Evolutionary conservation across 306 rosid genomes (phyloP).

Genomic region (Lablab purpureus): DNA sequence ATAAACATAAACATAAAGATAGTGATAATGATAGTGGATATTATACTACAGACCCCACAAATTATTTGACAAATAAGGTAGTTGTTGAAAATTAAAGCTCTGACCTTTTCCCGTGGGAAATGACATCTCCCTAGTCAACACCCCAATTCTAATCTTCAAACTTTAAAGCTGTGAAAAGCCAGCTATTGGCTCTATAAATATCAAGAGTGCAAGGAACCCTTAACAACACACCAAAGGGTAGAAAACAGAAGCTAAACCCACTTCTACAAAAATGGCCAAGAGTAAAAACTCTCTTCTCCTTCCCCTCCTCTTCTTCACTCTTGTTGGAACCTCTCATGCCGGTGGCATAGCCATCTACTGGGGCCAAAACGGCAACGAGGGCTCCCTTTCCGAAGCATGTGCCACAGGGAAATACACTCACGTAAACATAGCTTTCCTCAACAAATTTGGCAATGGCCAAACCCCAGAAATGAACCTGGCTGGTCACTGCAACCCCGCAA

Average conservation of each 20-base stretch:
- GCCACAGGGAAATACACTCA: conserved; percentile 61
- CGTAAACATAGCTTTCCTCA: conserved; percentile 61
- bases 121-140: conserved; percentile 1
- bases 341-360: conserved; percentile 76
- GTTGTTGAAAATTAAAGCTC: conserved; percentile 23
- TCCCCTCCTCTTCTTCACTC: conserved; percentile 7
- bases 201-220: background rate
- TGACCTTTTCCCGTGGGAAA: conserved; percentile 36
- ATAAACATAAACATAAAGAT: background rate
- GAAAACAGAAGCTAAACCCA: background rate
- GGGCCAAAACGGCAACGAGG: conserved; percentile 77
- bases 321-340: conserved; percentile 37
- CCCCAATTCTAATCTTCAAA: conserved; percentile 35
- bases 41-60: background rate
- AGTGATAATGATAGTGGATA: conserved; percentile 11
- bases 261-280: conserved; percentile 16
- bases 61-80: background rate
- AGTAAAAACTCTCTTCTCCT: conserved; percentile 30
- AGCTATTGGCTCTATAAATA: conserved; percentile 40
- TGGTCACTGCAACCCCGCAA: conserved; percentile 68
- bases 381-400: conserved; percentile 70
- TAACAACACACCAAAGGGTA: conserved; percentile 27
- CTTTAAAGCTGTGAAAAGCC: background rate
- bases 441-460: conserved; percentile 53
- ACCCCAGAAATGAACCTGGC: conserved; percentile 73